These are phyloP conservation scores for Citrus sinensis DNA, from an alignment of 345 rosid genomes.

Conservation along the genomic window DNA sequence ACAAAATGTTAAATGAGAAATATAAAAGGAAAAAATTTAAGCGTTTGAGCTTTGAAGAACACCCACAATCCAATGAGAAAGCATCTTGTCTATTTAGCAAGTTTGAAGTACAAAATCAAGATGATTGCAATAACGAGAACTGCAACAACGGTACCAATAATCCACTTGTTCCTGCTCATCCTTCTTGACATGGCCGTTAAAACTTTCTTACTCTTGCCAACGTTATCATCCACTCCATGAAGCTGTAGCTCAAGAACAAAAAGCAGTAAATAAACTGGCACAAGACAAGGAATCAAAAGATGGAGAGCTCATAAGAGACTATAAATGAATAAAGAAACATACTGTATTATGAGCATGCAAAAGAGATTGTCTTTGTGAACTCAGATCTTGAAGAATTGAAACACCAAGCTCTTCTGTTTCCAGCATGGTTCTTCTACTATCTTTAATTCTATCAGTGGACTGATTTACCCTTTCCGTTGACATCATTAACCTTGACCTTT, in stretches of 20 bases:
- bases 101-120: constrained; percentile 74
- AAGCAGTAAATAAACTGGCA: neutral
- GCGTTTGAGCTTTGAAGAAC: neutral
- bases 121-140: constrained; percentile 56
- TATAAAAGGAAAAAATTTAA: neutral
- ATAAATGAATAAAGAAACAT: neutral
- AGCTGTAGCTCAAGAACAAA: constrained; percentile 43
- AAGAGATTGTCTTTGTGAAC: constrained; percentile 86
- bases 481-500: constrained; percentile 76
- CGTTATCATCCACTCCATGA: constrained; percentile 85
- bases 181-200: constrained; percentile 73
- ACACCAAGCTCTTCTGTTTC: constrained; percentile 99
- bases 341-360: constrained; percentile 73
- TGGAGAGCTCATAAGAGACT: neutral
- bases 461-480: constrained; percentile 72
- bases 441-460: constrained; percentile 70
- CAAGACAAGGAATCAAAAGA: neutral
- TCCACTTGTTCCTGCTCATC: constrained; percentile 91
- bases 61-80: constrained; percentile 7
- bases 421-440: constrained; percentile 86
- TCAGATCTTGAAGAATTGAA: constrained; percentile 91
- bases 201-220: constrained; percentile 85
- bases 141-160: constrained; percentile 45
- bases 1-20: neutral
- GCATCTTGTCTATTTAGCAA: constrained; percentile 31